Conservation (phyloP, 805 yeast genomes). For the Nakazawaea siamensis region DNA sequence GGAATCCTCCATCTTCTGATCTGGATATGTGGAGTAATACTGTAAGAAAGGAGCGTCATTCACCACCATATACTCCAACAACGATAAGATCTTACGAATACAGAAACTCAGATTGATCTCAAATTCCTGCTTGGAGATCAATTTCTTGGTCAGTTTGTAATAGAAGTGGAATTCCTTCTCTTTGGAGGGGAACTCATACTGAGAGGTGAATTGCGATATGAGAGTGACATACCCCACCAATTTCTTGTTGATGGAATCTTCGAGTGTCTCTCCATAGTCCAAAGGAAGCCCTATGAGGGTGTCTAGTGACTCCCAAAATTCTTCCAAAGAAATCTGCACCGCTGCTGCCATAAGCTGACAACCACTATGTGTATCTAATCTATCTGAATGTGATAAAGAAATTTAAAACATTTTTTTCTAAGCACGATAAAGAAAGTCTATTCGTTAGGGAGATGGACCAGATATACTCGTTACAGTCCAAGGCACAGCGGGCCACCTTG, state of each 20-base stretch:
- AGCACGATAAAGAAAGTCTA: no score
- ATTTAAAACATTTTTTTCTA: no score
- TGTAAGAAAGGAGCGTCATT: conserved; percentile 16
- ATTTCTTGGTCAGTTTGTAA: conserved; percentile 17
- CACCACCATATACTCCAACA: conserved; percentile 25
- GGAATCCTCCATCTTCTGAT: conserved; percentile 3
- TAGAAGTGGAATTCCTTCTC: conserved; percentile 19
- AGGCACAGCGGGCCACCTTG: conserved; percentile 41
- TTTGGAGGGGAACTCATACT: conserved; percentile 17
- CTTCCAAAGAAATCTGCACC: conserved; percentile 17
- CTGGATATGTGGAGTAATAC: conserved; percentile 11
- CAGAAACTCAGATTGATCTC: conserved; percentile 33
- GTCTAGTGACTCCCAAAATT: conserved; percentile 24
- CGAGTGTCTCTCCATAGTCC: conserved; percentile 13
- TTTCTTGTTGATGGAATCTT: conserved; percentile 24
- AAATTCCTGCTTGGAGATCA: conserved; percentile 22
- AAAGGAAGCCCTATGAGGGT: conserved; percentile 19
- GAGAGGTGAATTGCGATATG: conserved; percentile 12
- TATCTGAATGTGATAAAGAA: no score
- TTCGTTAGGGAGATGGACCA: no score
- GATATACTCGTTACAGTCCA: conserved; percentile 43
- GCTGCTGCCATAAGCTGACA: no score
- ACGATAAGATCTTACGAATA: conserved; percentile 38
- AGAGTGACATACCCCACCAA: conserved; percentile 25
- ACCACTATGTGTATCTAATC: no score